Base-by-base conservation (phyloP, 345 rosid species). In the Syzygium jambos region DNA sequence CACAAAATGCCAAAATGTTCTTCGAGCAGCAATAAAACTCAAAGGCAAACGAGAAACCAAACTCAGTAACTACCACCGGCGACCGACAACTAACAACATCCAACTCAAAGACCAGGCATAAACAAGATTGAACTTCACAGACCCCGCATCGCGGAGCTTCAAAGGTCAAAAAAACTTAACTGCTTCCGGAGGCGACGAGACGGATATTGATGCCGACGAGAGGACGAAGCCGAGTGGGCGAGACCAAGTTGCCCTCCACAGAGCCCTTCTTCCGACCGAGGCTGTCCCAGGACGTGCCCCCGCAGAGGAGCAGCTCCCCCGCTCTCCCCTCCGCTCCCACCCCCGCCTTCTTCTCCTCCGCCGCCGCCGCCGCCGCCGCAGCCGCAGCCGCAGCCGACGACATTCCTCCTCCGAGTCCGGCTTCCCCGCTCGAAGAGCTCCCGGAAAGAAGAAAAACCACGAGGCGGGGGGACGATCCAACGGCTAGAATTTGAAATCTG, bases 281-380 rank as follows among this genome's bases (percentile, higher is more conserved):
- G 21, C 88, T 55, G 80, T 95, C 97, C 99, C 99, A 96, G 89
- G 93, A 89, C 43, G 99, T 95, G 85, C 91, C 94, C 11, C 99
- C 99, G 56, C 99, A 98, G 90, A 96, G 95, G 93, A 98, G 90
- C 15, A 96, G 90, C 92, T 98, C 99, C n/a, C 99, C 99, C 85
- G 95, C 98, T 85, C 94, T 94, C 93, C 89, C 96, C 88, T 88
- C 90, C 51, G 73, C 87, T 87, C 89, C 91, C 89, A 89, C 94
- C 82, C 88, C 93, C 90, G 88, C 89, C 11, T 15, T 90, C 89
- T 89, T 94, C 56, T 90, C 93, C 89, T 89, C 93, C 84, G 91
- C 93, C 63, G 82, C 91, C 55, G 87, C 89, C 38, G n/a, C n/a
- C n/a, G n/a, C n/a, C 84, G 97, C 94, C 87, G 41, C 41, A 3